Evolutionary conservation across 2,329 filamentous ascomycete species (phyloP).

Genomic region (Ascochyta koolunga): DNA sequence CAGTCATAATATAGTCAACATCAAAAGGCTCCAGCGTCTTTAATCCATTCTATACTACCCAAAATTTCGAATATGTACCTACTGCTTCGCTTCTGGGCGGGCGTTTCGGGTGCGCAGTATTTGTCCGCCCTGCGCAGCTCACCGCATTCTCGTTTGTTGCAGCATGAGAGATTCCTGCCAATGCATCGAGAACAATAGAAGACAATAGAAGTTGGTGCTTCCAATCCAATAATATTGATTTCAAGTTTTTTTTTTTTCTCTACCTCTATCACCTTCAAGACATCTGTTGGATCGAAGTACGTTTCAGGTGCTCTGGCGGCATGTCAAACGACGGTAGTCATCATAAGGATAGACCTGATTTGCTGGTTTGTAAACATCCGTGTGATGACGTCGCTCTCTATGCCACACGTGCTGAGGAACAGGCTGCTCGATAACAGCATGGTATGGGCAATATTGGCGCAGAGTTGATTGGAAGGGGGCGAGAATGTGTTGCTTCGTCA

Average conservation of each 20-base stretch:
- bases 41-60: too few relatives aligned
- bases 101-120: neutral
- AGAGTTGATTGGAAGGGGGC: neutral
- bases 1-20: too few relatives aligned
- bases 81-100: neutral
- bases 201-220: neutral
- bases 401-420: too few relatives aligned
- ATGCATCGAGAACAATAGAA: neutral
- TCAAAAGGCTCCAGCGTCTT: too few relatives aligned
- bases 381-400: neutral
- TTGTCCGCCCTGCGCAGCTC: neutral
- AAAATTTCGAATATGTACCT: too few relatives aligned
- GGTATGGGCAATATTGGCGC: neutral
- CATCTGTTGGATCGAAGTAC: neutral
- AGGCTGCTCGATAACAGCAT: neutral
- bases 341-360: neutral
- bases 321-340: neutral
- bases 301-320: neutral
- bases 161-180: neutral
- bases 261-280: neutral
- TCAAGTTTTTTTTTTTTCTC: neutral
- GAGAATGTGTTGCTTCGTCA: neutral
- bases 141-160: neutral
- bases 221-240: neutral
- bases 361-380: neutral